These are phyloP conservation scores for Neurospora sp. DNA, from an alignment of 2,329 filamentous ascomycete genomes.

Conservation along the genomic window DNA sequence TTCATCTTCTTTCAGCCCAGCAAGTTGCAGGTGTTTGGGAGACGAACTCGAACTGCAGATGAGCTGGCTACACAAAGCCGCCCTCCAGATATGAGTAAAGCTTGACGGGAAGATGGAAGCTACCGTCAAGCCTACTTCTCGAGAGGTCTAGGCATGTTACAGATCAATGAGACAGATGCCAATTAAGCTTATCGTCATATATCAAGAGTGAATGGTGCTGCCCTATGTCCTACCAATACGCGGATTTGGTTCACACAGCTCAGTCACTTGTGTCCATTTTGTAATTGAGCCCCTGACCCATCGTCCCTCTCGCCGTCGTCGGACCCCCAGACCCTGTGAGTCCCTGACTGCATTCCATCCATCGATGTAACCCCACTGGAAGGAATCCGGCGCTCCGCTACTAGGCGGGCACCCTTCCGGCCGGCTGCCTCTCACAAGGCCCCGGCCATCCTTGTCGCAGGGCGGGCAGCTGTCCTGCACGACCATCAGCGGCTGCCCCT, in stretches of 20 bases:
- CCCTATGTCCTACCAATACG: neutral
- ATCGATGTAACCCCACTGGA: neutral
- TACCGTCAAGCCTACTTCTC: neutral
- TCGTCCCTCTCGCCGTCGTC: neutral
- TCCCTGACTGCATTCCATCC: neutral
- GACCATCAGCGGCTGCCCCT: neutral
- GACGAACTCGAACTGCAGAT: neutral
- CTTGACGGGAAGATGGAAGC: neutral
- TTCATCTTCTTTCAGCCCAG: neutral
- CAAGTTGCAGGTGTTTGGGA: neutral
- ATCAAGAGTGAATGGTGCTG: neutral
- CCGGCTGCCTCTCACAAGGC: neutral
- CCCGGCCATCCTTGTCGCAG: neutral
- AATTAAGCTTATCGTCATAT: neutral
- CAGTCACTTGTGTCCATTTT: neutral
- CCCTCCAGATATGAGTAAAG: neutral
- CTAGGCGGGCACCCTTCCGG: neutral
- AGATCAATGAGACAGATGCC: neutral
- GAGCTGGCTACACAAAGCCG: neutral
- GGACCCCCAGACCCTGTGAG: neutral
- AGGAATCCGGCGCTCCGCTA: neutral
- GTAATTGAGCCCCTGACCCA: neutral
- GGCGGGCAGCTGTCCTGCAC: neutral
- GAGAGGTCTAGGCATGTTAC: neutral
- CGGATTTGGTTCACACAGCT: neutral